Conservation (phyloP, 306 rosid genomes). For the Purshia tridentata region DNA sequence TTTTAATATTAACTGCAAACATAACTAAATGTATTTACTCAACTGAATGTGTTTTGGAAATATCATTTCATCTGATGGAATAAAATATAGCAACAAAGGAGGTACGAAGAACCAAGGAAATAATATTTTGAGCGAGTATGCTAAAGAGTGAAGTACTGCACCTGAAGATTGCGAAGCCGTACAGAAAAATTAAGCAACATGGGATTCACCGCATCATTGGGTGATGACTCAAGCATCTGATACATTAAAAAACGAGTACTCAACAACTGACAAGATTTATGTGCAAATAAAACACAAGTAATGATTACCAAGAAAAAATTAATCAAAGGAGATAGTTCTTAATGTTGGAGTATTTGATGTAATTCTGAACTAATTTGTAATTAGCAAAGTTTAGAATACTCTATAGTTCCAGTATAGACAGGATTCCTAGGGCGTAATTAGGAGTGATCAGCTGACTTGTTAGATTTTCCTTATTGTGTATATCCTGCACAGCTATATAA, state of each 20-base stretch:
- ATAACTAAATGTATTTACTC: no score
- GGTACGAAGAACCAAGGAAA: slow-evolving; percentile 5
- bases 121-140: background rate
- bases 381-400: no score
- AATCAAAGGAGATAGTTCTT: background rate
- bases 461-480: no score
- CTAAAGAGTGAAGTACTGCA: slow-evolving; percentile 30
- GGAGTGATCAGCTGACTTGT: no score
- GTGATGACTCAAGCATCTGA: slow-evolving; percentile 79
- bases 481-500: no score
- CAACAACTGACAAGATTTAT: slow-evolving; percentile 22
- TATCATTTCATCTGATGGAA: background rate
- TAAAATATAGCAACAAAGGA: background rate
- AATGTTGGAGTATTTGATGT: background rate
- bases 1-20: background rate
- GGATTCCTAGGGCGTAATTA: no score
- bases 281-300: background rate
- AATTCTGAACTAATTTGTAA: no score
- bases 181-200: slow-evolving; percentile 74
- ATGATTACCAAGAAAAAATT: background rate
- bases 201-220: slow-evolving; percentile 85
- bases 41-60: background rate
- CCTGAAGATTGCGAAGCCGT: slow-evolving; percentile 92
- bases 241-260: slow-evolving; percentile 26
- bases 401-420: no score